Conservation (phyloP, 2,329 filamentous ascomycete genomes). For the Coniosporium tulheliwenetii region DNA sequence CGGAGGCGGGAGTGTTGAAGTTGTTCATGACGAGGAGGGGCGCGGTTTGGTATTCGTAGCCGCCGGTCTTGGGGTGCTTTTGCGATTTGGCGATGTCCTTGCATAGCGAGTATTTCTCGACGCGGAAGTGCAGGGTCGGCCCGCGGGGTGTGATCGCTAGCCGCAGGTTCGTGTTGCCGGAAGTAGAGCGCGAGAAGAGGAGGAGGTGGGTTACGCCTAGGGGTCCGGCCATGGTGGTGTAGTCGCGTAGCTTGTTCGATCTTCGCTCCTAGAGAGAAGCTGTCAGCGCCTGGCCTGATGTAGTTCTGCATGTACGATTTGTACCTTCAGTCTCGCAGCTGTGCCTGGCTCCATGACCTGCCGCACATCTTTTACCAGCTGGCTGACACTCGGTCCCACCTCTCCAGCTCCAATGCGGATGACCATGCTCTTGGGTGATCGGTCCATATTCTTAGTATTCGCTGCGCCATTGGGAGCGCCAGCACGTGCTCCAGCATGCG, state of each 20-base stretch:
- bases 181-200: slow-evolving; percentile 78
- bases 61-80: slow-evolving; percentile 67
- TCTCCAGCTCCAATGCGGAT: slow-evolving; percentile 92
- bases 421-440: slow-evolving; percentile 89
- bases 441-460: slow-evolving; percentile 41
- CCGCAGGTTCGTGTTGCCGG: slow-evolving; percentile 83
- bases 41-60: slow-evolving; percentile 63
- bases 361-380: slow-evolving; percentile 81
- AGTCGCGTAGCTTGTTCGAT: slow-evolving; percentile 79
- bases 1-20: slow-evolving; percentile 51
- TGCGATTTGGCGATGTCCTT: slow-evolving; percentile 78
- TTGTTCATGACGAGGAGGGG: slow-evolving; percentile 98
- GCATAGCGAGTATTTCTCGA: slow-evolving; percentile 86
- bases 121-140: slow-evolving; percentile 83
- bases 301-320: background rate
- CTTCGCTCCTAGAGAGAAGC: slow-evolving; percentile 46
- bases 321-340: slow-evolving; percentile 63
- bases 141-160: slow-evolving; percentile 77
- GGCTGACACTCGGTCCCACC: slow-evolving; percentile 79
- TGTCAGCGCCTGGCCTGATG: background rate
- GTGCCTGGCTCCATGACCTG: slow-evolving; percentile 94
- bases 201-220: slow-evolving; percentile 85
- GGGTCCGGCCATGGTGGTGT: slow-evolving; percentile 87
- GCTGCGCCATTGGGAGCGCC: slow-evolving; percentile 35
- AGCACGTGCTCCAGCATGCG: slow-evolving; percentile 55